Percentiles rank a stretch among this genome's conserved stretches.
These are phyloP conservation scores for Polytrichum commune DNA, from an alignment of 225 moss, liverwort and hornwort genomes.

Conservation along the genomic window DNA sequence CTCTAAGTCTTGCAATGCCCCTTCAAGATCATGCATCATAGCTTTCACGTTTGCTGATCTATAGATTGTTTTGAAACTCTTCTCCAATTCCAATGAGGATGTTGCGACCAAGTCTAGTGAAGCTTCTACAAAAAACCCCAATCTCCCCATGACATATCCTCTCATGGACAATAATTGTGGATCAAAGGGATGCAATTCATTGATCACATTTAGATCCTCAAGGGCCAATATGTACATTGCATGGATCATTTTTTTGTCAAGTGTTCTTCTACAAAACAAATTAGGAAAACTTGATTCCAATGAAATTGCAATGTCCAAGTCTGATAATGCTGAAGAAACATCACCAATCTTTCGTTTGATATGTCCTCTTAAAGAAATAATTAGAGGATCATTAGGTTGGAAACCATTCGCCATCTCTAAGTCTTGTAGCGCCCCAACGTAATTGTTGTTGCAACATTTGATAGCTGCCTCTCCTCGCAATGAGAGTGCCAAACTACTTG, in stretches of 20 bases:
- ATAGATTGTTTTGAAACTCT: background rate
- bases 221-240: background rate
- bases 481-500: background rate
- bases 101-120: background rate
- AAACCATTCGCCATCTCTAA: background rate
- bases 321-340: background rate
- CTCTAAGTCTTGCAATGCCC: background rate
- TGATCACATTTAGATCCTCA: background rate
- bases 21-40: background rate
- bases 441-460: background rate
- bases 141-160: background rate
- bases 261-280: background rate
- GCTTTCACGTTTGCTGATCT: background rate
- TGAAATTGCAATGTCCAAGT: background rate
- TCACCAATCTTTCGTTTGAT: background rate
- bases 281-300: background rate
- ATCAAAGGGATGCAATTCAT: background rate
- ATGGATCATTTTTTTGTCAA: background rate
- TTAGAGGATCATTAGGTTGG: background rate
- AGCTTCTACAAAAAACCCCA: background rate
- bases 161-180: background rate
- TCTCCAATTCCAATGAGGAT: background rate
- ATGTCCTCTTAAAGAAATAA: background rate
- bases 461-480: background rate
- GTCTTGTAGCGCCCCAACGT: background rate